These are phyloP conservation scores for Suaeda aralocaspica DNA, from an alignment of 148 eudicot genomes.

Conservation along the genomic window DNA sequence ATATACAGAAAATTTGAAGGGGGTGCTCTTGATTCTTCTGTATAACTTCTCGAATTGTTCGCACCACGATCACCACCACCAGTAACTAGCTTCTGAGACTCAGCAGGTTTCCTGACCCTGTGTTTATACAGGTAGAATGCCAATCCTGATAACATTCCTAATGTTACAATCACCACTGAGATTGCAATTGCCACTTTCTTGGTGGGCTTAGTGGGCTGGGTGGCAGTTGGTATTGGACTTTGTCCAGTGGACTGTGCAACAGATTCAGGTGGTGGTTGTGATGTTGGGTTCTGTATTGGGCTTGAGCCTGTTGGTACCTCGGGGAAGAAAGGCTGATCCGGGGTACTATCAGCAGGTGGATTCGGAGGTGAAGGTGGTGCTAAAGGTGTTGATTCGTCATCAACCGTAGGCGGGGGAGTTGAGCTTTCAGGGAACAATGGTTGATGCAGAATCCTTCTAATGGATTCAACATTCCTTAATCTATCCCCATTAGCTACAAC, in stretches of 20 bases:
- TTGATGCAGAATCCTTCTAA: conserved; percentile 75
- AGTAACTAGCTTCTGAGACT: conserved; percentile 61
- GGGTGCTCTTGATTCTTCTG: conserved; percentile 47
- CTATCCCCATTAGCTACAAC: conserved; percentile 7
- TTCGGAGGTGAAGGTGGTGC: conserved; percentile 31
- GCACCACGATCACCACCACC: conserved; percentile 1
- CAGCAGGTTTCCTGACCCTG: conserved; percentile 37
- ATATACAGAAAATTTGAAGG: conserved; percentile 69
- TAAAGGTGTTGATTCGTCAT: conserved; percentile 3
- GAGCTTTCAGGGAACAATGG: conserved; percentile 65
- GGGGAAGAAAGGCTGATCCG: conserved; percentile 86
- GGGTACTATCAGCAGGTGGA: conserved; percentile 31
- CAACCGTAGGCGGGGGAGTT: conserved; percentile 40
- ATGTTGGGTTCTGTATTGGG: conserved; percentile 28
- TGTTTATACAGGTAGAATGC: conserved; percentile 72
- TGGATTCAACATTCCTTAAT: conserved; percentile 6
- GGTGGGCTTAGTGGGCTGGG: conserved; percentile 50
- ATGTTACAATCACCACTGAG: conserved; percentile 64
- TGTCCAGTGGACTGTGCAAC: conserved; percentile 21
- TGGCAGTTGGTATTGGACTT: conserved; percentile 43
- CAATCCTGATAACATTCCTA: conserved; percentile 79
- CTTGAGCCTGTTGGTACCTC: conserved; percentile 56
- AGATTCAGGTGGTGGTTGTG: conserved; percentile 31
- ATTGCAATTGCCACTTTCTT: conserved; percentile 76
- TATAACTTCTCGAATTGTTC: conserved; percentile 27